Evolutionary conservation across 176 grass and related monocot species (phyloP).

Genomic region (Aegilops tauschii): DNA sequence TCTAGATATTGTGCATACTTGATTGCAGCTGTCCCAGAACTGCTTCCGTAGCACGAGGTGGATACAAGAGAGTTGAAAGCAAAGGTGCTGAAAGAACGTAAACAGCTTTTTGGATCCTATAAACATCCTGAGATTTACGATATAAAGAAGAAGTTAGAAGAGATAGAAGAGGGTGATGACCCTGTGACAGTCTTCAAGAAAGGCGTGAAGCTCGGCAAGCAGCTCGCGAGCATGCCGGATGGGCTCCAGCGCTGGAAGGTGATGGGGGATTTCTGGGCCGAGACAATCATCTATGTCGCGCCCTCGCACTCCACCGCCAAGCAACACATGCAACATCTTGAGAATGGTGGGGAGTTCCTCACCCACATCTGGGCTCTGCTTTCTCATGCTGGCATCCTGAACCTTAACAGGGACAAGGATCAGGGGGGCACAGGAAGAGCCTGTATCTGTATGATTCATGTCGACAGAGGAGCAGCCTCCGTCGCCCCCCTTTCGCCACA

Average conservation of each 20-base stretch:
- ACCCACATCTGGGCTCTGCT: background rate
- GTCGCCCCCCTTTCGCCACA: too few relatives aligned
- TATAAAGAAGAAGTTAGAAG: background rate
- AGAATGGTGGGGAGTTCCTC: background rate
- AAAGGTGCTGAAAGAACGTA: too few relatives aligned
- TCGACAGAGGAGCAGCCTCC: too few relatives aligned
- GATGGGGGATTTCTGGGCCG: constrained; percentile 1
- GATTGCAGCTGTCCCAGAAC: background rate
- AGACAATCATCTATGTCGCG: background rate
- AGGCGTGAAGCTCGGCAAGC: background rate
- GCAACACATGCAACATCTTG: background rate
- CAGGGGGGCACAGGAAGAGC: too few relatives aligned
- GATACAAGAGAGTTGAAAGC: rapidly evolving
- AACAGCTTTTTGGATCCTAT: too few relatives aligned
- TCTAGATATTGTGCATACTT: background rate
- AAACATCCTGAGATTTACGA: background rate
- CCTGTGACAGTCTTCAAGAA: background rate
- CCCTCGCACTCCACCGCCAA: background rate
- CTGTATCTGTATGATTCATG: too few relatives aligned
- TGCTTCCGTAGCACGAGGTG: background rate
- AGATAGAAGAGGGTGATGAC: too few relatives aligned
- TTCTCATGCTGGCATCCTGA: background rate
- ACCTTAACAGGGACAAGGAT: too few relatives aligned
- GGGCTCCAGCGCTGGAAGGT: background rate
- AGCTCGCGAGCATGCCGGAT: background rate